Evolutionary conservation across 176 grass and related monocot genomes (phyloP).

Genomic region (Hyparrhenia diplandra): DNA sequence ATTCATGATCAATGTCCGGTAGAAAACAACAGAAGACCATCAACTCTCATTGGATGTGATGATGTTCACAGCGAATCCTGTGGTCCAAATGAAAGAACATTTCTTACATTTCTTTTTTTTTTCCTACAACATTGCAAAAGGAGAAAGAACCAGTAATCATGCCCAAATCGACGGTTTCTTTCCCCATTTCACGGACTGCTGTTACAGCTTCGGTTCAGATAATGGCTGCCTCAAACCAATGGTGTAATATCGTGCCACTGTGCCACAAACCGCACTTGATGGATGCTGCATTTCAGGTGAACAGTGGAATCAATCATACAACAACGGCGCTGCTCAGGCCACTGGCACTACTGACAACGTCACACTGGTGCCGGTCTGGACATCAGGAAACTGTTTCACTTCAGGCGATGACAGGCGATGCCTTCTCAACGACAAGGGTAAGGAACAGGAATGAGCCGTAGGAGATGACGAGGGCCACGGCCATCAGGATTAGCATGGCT

Average conservation of each 20-base stretch:
- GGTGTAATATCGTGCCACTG: neutral
- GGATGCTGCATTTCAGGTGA: neutral
- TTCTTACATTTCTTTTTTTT: neutral
- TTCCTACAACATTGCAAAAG: neutral
- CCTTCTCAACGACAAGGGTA: slow-evolving; percentile 41
- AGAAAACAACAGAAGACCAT: neutral
- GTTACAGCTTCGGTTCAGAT: slow-evolving; percentile 8
- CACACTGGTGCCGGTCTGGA: neutral
- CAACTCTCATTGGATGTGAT: neutral
- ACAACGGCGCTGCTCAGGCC: neutral
- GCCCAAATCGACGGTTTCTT: neutral
- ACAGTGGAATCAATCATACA: neutral
- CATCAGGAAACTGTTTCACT: neutral
- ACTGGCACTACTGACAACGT: neutral
- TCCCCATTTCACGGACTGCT: neutral
- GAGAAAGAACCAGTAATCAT: neutral
- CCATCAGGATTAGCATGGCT: slow-evolving; percentile 71
- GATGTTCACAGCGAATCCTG: neutral
- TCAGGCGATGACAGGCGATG: slow-evolving; percentile 32
- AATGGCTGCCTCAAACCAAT: slow-evolving; percentile 3
- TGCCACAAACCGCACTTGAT: neutral
- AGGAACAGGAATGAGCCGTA: slow-evolving; percentile 61
- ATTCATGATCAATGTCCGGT: neutral
- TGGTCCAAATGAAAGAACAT: slow-evolving; percentile 4
- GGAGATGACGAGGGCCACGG: slow-evolving; percentile 35